Evolutionary conservation across 176 grass and related monocot species (phyloP), one percentile per base, ranked within the genome.

Genomic region (Tillandsia fasciculata): DNA sequence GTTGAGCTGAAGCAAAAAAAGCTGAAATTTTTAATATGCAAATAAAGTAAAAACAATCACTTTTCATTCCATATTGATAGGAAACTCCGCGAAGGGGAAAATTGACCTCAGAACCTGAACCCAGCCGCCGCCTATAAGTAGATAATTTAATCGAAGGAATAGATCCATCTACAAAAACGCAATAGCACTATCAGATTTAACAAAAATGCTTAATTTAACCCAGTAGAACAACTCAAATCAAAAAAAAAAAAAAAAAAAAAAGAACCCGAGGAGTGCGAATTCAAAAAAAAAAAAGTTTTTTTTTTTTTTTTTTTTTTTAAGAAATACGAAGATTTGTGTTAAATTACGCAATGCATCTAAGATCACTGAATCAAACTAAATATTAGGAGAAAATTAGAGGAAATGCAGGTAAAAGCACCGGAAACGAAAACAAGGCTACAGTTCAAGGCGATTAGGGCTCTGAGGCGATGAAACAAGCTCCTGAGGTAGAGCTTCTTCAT

Each of bases 131-230:
- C 73, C 88, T 89, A 53, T 96, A 96, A 42, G 92, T 87, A 71
- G 86, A 82, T 79, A 96, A 71, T 85, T 96, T 96, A 63, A 96
- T 74, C 17, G 86, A 96, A 89, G 92, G 88, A 76, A 96, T 89
- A 14, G 92, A 85, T 14, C 92, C 92, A 87, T 96, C 92, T 92
- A 76, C 68, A 83, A 51, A 70, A 49, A 20, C 52, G 42, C 20
- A 82, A 12, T 28, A 18, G 53, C 6, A 42, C 33, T 42, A 7
- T 42, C 1, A 42, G 33, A 42, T 42, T 42, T 42, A 42, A 42
- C 33, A 42, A 42, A 42, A 42, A 42, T 42, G 4, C 5, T 42
- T 42, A 42, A 42, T 42, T 42, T 42, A 42, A 42, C 33, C 33
- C 4, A 42, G 33, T 42, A 7, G 33, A 42, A 42, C 33, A 42